Evolutionary conservation across 352 stramenopile genomes (phyloP).

Genomic region (Globisporangium emineosum): DNA sequence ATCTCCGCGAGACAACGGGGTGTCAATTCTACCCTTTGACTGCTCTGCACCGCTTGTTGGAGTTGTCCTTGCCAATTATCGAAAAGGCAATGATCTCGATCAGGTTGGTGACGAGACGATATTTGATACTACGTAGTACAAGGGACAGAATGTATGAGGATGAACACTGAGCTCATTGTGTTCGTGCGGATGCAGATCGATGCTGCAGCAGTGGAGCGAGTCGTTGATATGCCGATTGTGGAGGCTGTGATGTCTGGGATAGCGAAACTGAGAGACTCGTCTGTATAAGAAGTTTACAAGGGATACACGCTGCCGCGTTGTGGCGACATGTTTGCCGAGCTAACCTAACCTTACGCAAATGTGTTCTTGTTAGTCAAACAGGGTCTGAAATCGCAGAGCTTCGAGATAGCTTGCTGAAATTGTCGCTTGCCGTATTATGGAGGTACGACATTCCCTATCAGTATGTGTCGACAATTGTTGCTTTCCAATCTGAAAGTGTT

Average conservation of each 20-base stretch:
- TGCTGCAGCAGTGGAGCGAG: background rate
- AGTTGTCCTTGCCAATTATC: background rate
- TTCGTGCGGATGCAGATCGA: conserved; percentile 2
- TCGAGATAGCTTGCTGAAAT: conserved; percentile 19
- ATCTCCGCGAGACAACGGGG: background rate
- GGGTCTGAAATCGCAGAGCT: conserved; percentile 5
- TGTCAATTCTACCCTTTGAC: background rate
- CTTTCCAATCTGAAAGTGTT: background rate
- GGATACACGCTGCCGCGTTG: background rate
- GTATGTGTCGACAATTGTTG: no score
- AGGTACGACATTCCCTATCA: conserved; percentile 14
- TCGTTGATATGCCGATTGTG: background rate
- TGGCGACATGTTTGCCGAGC: background rate
- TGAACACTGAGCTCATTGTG: background rate
- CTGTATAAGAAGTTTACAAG: background rate
- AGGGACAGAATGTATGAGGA: background rate
- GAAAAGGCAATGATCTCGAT: conserved; percentile 3
- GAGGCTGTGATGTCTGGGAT: conserved; percentile 4
- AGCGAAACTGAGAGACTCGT: background rate
- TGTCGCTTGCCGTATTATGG: conserved; percentile 27
- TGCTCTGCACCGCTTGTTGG: background rate
- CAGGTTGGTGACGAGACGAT: background rate
- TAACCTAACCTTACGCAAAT: background rate
- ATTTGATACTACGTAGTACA: background rate
- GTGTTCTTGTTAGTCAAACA: conserved; percentile 13